Percentiles rank a stretch among this genome's conserved stretches.
phyloP scores from a whole-genome alignment of 164 flowering plant genomes.

The Vitis amurensis region DNA sequence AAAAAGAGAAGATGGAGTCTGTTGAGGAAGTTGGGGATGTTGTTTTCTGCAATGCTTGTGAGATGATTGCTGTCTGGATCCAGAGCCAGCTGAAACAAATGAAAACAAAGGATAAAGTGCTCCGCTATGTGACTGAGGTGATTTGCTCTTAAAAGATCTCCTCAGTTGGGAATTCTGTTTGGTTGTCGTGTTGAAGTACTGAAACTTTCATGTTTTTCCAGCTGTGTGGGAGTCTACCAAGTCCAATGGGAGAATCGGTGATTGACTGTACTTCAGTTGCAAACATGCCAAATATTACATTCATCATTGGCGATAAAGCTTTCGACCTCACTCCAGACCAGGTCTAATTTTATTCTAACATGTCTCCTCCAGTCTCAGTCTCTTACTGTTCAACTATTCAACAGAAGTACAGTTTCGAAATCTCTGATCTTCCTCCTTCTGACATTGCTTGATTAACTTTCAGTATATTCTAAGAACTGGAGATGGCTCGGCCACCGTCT shows the following conservation, averaged over 20 bases:
- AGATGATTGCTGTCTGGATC: conserved; percentile 54
- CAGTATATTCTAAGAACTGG: conserved; percentile 68
- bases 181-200: background rate
- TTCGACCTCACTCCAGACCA: conserved; percentile 66
- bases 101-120: conserved; percentile 40
- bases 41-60: conserved; percentile 40
- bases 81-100: conserved; percentile 41
- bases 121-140: conserved; percentile 45
- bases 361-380: background rate
- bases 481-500: conserved; percentile 39
- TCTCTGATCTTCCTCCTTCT: background rate
- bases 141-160: background rate
- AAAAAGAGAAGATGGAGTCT: conserved; percentile 24
- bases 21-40: conserved; percentile 12
- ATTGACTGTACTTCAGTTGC: conserved; percentile 46
- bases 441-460: background rate
- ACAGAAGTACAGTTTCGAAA: no score
- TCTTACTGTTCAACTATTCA: no score
- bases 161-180: background rate
- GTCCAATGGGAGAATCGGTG: conserved; percentile 59
- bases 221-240: conserved; percentile 70
- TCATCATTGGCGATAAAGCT: conserved; percentile 48
- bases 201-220: conserved; percentile 12
- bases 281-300: conserved; percentile 56
- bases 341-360: conserved; percentile 32